Evolutionary conservation across 1,284 basidiomycete species (phyloP), one percentile per base, ranked within the genome.

Genomic region (Naganishia albida): DNA sequence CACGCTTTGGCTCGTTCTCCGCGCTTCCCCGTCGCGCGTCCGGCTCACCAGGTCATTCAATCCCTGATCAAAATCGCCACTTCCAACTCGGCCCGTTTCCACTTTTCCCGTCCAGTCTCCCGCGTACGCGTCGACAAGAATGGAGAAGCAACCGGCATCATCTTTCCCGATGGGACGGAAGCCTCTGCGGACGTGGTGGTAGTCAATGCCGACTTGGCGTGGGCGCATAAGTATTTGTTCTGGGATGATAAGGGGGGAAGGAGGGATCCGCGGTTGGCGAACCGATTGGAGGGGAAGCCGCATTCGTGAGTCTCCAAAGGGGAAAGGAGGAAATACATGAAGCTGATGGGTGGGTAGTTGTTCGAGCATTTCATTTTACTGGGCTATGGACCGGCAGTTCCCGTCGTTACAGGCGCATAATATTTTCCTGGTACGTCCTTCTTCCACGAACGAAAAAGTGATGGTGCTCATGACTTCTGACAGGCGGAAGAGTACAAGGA

Each of bases 331-430:
- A 34, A 34, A 34, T 4, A 26, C 15, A 12, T 39, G 16, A 12
- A 7, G 2, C 20, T 18, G 18, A 23, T 23, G 39, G 20, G n/a
- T 2, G 51, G 72, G 74, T 52, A 82, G 80, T 2, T 84, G 83
- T 72, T 82, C 81, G 4, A 80, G 78, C 6, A 82, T 84, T 64
- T 81, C 80, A 23, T 83, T 84, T 72, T 84, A 83, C 73, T 84
- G 83, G 83, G 79, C 79, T 0, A 79, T 83, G 72, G 76, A 76
- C 48, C 67, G 77, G 4, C 74, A 74, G 34, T 75, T 83, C 2
- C 75, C 78, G 4, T 73, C 79, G 28, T 72, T 84, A 18, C 78
- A 80, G 23, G 80, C 80, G 2, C 83, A 84, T 71, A 83, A 83
- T 70, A 80, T 81, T 68, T 82, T 81, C 71, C 71, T 82, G 20